Conservation (phyloP, 2,329 filamentous ascomycete genomes). For the Trichoderma citrinoviride region DNA sequence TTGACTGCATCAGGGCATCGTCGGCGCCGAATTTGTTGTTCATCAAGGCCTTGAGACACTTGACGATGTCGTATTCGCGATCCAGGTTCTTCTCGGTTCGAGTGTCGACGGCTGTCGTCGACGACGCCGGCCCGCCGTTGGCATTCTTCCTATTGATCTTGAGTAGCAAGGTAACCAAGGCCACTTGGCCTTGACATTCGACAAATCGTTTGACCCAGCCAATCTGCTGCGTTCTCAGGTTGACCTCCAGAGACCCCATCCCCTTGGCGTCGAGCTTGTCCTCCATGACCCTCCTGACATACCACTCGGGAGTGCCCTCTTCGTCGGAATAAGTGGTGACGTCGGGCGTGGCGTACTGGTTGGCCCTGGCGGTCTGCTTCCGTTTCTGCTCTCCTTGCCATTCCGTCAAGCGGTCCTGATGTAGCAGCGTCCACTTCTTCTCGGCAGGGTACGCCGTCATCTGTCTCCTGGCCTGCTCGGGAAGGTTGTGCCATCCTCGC, state of each 20-base stretch:
- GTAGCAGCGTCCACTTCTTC: conserved; percentile 97
- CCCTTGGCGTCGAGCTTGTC: conserved; percentile 90
- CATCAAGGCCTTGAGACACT: conserved; percentile 95
- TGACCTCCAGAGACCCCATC: conserved; percentile 89
- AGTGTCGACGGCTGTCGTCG: conserved; percentile 43
- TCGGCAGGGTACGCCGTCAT: conserved; percentile 93
- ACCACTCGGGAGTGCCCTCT: conserved; percentile 97
- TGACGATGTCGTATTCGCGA: conserved; percentile 93
- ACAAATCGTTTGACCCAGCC: conserved; percentile 97
- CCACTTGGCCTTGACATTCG: conserved; percentile 95
- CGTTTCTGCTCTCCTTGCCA: conserved; percentile 93
- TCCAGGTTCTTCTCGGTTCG: conserved; percentile 76
- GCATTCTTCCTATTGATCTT: conserved; percentile 90
- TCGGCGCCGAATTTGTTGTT: conserved; percentile 99
- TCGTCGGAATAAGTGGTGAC: conserved; percentile 81
- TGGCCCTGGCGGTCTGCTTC: conserved; percentile 68
- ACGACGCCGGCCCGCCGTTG: conserved; percentile 66
- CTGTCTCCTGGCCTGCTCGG: conserved; percentile 88
- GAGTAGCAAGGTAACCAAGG: conserved; percentile 85
- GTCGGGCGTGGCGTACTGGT: conserved; percentile 66
- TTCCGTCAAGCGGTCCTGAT: conserved; percentile 91
- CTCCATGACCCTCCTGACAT: conserved; percentile 94
- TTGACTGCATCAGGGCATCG: conserved; percentile 85
- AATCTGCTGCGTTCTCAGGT: conserved; percentile 91
- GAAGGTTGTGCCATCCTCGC: conserved; percentile 93